Evolutionary conservation across 345 rosid species (phyloP), one percentile per base, ranked within the genome.

Genomic region (Kernera saxatilis): DNA sequence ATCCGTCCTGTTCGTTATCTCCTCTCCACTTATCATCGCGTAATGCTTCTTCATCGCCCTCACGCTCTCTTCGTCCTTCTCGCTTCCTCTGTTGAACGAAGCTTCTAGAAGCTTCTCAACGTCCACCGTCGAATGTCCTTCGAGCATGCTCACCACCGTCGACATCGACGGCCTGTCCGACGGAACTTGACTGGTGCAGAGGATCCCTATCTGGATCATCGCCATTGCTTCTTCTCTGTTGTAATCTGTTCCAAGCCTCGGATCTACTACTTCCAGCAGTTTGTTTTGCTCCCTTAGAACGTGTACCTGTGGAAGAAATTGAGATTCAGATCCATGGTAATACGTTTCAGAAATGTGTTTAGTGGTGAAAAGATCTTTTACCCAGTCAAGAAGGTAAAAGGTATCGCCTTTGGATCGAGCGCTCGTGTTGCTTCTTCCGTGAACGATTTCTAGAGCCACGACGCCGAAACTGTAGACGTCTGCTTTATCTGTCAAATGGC

Each of bases 101-200:
- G 66, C 75, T 49, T 70, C 43, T 5, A 76, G 55, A 56, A 76
- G 67, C 19, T 76, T 49, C 67, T 48, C 75, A 55, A 76, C 84
- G 29, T 57, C 30, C 54, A 82, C 73, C 19, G 48, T 46, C 0
- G 78, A 46, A 29, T 53, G 73, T 18, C 87, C 88, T 82, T 86
- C 87, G 4, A 84, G 84, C 80, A 83, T 81, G 69, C 84, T 83
- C 33, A 86, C 86, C 2, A 86, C 88, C 14, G 82, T 67, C 22
- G 91, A 81, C 87, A 86, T 83, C 0, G 84, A 13, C 9, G 91
- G 91, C 65, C 91, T 80, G 6, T 53, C 69, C 1, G 75, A 21
- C 0, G 85, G 73, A 64, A 71, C 71, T 18, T 7, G 74, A 78
- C 79, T 72, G 4, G 88, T 64, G 62, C 91, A 83, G 9, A 77